Conservation (phyloP, 176 grass and related monocot genomes). For the Stipa capillata region DNA sequence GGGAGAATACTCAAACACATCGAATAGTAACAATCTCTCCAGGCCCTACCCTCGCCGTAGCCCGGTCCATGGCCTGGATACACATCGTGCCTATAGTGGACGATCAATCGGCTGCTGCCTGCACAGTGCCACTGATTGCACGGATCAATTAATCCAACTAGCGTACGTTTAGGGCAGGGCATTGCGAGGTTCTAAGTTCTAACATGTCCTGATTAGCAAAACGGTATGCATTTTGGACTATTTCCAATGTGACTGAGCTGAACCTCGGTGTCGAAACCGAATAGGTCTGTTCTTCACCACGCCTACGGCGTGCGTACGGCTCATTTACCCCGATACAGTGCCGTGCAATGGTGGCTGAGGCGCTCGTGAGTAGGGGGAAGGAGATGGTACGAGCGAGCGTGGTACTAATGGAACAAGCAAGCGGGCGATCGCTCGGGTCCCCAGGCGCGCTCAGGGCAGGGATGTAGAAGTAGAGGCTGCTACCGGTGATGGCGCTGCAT, state of each 20-base stretch:
- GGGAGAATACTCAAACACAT: too few species aligned
- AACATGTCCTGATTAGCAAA: neutral
- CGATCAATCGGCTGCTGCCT: neutral
- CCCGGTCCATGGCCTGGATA: neutral
- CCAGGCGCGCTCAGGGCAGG: neutral
- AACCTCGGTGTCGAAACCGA: too few species aligned
- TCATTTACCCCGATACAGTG: neutral
- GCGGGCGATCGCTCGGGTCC: conserved; percentile 7
- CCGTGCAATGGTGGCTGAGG: neutral
- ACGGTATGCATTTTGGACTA: neutral
- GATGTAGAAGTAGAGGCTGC: neutral
- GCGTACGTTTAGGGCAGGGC: neutral
- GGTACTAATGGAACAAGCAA: neutral
- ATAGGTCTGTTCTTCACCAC: neutral
- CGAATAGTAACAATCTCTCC: too few species aligned
- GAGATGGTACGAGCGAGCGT: neutral
- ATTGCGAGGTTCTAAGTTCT: neutral
- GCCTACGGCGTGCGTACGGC: neutral
- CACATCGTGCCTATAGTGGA: neutral
- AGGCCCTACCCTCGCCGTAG: neutral
- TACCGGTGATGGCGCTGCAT: too few species aligned
- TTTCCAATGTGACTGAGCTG: neutral
- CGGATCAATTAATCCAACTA: neutral
- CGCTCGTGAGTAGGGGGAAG: neutral
- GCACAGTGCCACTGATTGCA: neutral